Percentiles rank a stretch among this genome's conserved stretches.
These are phyloP conservation scores for Aspergillus cejpii DNA, from an alignment of 2,329 filamentous ascomycete species.

Conservation along the genomic window DNA sequence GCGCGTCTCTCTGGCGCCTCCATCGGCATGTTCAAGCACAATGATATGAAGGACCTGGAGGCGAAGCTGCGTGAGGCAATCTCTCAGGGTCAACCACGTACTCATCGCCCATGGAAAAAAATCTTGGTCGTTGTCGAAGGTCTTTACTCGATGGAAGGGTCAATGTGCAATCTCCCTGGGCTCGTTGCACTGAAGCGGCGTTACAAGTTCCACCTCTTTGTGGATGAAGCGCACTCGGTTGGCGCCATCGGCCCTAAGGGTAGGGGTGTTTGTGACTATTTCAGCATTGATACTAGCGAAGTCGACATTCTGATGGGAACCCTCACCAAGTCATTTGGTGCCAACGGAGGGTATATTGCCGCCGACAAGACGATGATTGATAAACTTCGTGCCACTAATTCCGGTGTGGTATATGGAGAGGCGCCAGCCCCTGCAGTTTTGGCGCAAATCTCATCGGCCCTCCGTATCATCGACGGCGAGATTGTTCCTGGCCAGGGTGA, in stretches of 20 bases:
- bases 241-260: constrained; percentile 84
- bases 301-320: constrained; percentile 98
- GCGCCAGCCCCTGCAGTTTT: constrained; percentile 80
- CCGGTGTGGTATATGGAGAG: constrained; percentile 80
- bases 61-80: constrained; percentile 82
- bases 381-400: constrained; percentile 79
- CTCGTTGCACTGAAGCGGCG: constrained; percentile 80
- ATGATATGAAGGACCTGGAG: constrained; percentile 86
- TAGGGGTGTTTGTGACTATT: constrained; percentile 95
- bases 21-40: constrained; percentile 96
- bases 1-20: constrained; percentile 90
- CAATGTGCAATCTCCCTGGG: constrained; percentile 94
- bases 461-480: constrained; percentile 85
- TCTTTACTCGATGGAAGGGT: constrained; percentile 98
- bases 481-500: constrained; percentile 84
- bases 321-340: constrained; percentile 95
- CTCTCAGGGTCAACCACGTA: constrained; percentile 91
- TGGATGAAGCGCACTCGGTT: constrained; percentile 95
- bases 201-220: constrained; percentile 94
- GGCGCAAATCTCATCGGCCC: constrained; percentile 79
- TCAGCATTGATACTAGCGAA: constrained; percentile 77
- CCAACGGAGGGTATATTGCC: constrained; percentile 92
- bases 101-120: constrained; percentile 99
- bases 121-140: constrained; percentile 94
- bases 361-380: constrained; percentile 86